Evolutionary conservation across 352 stramenopile species (phyloP), one percentile per base, ranked within the genome.

Genomic region (Phytopythium delawarense): DNA sequence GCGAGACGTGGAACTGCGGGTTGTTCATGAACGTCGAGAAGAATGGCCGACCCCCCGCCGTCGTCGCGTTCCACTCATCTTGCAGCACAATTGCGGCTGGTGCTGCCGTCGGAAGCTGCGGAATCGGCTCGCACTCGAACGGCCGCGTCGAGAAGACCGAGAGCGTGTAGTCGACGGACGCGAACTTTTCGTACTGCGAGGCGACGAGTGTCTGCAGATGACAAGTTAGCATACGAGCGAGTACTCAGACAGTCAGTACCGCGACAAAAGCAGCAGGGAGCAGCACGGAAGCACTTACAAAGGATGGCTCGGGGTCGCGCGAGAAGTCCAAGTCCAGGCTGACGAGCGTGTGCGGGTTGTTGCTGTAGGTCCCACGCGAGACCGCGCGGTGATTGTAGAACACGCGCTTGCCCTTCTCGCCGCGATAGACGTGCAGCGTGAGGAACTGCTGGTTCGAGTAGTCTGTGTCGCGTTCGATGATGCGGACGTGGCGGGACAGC

Each of bases 341-440:
- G n/a, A 96, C 74, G 30, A 98, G 79, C 4, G 84, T 94, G 71
- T 98, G 89, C 2, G 91, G 91, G 50, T 97, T 97, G 69, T 98
- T 97, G 67, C 82, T 96, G 78, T 98, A 98, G 8, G 87, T 89
- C 15, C 88, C 88, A 25, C 88, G 78, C 51, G 87, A 79, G 35
- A 96, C 71, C 12, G 86, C 81, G 23, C 88, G 69, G 21, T 94
- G 81, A 25, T 91, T 93, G 69, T 94, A 94, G 53, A 88, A 94
- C 21, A 97, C 80, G 9, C 88, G 87, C 44, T 80, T 71, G 15
- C 85, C 82, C 40, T 67, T 58, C n/a, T 70, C 65, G 21, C 73
- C 66, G 13, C 84, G 75, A 62, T 97, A 98, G 9, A 98, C 88
- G 61, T 98, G 92, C 18, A 98, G 78, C 23, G 92, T 97, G 16